phyloP scores from a whole-genome alignment of 805 yeast species.

The Kodamaea neixiangensis region DNA sequence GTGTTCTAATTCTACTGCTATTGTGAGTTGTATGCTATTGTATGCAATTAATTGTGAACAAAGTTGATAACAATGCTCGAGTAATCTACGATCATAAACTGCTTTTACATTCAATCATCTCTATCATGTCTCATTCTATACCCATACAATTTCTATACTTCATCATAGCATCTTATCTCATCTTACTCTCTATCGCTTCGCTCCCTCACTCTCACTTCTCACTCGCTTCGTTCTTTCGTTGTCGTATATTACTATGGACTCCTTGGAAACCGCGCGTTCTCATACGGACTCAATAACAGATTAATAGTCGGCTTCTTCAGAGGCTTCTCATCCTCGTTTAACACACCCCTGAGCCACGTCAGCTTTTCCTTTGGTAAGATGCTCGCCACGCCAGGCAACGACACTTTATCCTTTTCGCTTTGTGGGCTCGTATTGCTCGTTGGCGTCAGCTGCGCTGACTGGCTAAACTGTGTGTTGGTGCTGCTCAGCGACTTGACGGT shows the following conservation, averaged over 20 bases:
- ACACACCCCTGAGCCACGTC: slow-evolving; percentile 13
- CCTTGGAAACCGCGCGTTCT: slow-evolving; percentile 2
- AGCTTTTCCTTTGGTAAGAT: not conserved
- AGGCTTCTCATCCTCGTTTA: slow-evolving; percentile 3
- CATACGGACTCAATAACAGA: slow-evolving; percentile 31
- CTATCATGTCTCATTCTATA: no score
- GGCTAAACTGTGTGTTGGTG: not conserved
- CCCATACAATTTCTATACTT: no score
- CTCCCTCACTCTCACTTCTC: not conserved
- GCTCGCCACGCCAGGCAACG: slow-evolving; percentile 3
- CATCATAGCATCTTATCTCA: no score
- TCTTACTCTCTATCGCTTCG: no score
- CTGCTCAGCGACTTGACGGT: not conserved
- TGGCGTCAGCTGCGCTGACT: not conserved
- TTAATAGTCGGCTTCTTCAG: slow-evolving; percentile 33
- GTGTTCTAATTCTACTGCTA: no score
- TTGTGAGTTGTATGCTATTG: no score
- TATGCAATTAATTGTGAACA: no score
- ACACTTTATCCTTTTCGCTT: not conserved
- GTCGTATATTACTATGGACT: not conserved
- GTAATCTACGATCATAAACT: no score
- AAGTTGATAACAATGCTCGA: no score
- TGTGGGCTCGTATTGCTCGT: not conserved
- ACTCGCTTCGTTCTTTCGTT: not conserved
- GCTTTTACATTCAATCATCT: no score